Conservation (phyloP, 2,329 filamentous ascomycete species). For the Epichloe hybrida region DNA sequence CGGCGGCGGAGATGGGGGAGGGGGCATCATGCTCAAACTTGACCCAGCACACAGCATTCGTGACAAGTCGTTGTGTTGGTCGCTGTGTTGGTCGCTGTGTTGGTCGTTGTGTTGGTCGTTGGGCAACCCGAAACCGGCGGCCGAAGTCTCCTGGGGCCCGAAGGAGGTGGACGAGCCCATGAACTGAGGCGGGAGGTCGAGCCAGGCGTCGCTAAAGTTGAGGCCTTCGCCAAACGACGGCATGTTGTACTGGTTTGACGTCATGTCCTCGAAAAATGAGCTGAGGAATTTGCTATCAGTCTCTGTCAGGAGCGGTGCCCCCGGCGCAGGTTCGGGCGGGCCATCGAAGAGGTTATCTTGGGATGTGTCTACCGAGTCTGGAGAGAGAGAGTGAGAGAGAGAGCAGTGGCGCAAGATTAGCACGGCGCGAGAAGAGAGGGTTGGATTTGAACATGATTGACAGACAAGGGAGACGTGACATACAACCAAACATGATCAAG, state of each 20-base stretch:
- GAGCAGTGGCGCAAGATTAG: conserved; percentile 6
- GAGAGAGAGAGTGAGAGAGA: background rate
- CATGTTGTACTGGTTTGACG: conserved; percentile 34
- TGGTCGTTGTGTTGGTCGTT: conserved; percentile 6
- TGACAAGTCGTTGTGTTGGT: conserved; percentile 4
- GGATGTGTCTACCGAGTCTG: conserved; percentile 32
- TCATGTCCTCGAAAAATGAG: conserved; percentile 42
- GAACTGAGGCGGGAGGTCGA: conserved; percentile 48
- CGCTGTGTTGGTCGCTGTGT: conserved; percentile 8
- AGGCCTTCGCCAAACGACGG: conserved; percentile 38
- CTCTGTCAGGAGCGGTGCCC: conserved; percentile 51
- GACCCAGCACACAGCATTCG: conserved; percentile 11
- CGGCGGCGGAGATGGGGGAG: conserved; percentile 16
- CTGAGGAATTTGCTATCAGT: conserved; percentile 45
- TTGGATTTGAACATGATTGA: background rate
- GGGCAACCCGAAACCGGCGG: conserved; percentile 8
- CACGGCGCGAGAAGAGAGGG: background rate
- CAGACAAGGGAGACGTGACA: conserved; percentile 19
- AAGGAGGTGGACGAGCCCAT: conserved; percentile 53
- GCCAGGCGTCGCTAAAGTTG: conserved; percentile 38
- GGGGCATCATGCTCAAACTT: conserved; percentile 23
- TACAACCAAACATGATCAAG: conserved; percentile 55
- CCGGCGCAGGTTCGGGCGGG: conserved; percentile 47
- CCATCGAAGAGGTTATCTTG: conserved; percentile 34
- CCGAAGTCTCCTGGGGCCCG: conserved; percentile 31